Evolutionary conservation across 306 rosid genomes (phyloP).

Genomic region (Vicia sativa): DNA sequence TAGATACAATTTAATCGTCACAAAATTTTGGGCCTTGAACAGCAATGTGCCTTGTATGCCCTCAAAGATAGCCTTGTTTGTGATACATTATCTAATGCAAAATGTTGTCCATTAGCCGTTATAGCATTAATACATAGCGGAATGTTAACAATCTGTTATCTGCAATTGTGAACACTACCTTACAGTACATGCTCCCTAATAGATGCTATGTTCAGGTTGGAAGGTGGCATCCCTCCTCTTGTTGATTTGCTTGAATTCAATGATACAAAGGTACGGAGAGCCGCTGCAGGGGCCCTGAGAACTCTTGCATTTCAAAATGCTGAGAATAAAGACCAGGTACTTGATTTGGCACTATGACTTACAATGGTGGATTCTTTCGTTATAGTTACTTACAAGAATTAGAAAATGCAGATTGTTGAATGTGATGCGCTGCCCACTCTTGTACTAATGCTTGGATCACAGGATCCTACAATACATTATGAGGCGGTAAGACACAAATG

Average conservation of each 20-base stretch:
- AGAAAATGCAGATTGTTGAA: slow-evolving; percentile 61
- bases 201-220: slow-evolving; percentile 48
- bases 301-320: slow-evolving; percentile 68
- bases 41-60: too few species aligned
- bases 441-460: slow-evolving; percentile 65
- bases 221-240: slow-evolving; percentile 76
- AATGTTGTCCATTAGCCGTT: too few species aligned
- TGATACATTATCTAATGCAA: too few species aligned
- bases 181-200: background rate
- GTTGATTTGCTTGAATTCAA: slow-evolving; percentile 62
- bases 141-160: too few species aligned
- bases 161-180: too few species aligned
- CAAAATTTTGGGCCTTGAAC: too few species aligned
- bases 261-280: slow-evolving; percentile 62
- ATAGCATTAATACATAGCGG: too few species aligned
- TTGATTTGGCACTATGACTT: slow-evolving; percentile 3
- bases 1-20: too few species aligned
- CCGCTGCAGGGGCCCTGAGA: slow-evolving; percentile 69
- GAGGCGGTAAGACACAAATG: slow-evolving; percentile 60
- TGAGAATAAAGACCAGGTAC: slow-evolving; percentile 65
- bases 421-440: slow-evolving; percentile 69
- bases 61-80: too few species aligned
- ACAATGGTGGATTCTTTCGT: background rate
- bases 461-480: slow-evolving; percentile 54
- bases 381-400: slow-evolving; percentile 33